Conservation (phyloP, 441 rosid genomes). For the Bruguiera hainesii region DNA sequence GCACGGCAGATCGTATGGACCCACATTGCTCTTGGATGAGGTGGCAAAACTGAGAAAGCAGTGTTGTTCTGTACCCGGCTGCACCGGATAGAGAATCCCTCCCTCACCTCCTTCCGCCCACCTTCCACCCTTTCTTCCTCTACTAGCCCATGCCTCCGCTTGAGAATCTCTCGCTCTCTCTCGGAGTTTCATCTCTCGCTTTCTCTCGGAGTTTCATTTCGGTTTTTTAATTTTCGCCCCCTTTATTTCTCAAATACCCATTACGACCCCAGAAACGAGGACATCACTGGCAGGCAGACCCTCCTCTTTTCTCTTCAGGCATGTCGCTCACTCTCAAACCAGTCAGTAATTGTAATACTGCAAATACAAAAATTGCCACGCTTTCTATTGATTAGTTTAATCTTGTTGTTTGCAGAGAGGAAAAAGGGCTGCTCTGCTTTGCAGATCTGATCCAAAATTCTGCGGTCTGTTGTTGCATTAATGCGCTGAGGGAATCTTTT, state of each 20-base stretch:
- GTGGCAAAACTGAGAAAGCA: too few species aligned
- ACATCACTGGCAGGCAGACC: constrained; percentile 25
- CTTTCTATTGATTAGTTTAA: background rate
- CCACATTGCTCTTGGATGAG: too few species aligned
- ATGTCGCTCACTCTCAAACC: background rate
- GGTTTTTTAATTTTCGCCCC: background rate
- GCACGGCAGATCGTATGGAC: too few species aligned
- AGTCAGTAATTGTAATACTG: too few species aligned
- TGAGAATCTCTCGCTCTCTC: background rate
- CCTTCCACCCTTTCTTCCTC: background rate
- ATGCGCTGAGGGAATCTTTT: constrained; percentile 1
- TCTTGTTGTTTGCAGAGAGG: constrained; percentile 19
- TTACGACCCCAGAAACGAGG: background rate
- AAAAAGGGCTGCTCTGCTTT: constrained; percentile 29
- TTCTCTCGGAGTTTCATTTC: background rate
- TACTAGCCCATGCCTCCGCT: background rate
- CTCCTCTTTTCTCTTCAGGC: constrained; percentile 25
- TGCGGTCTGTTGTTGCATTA: constrained; percentile 15
- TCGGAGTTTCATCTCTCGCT: background rate
- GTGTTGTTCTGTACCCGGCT: too few species aligned
- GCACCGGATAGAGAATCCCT: too few species aligned
- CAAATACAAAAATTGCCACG: too few species aligned
- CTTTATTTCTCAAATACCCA: background rate
- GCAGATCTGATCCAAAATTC: constrained; percentile 32
- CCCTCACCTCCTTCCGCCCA: too few species aligned